phyloP scores from a whole-genome alignment of 345 rosid species.

The Excoecaria cochinchinensis region DNA sequence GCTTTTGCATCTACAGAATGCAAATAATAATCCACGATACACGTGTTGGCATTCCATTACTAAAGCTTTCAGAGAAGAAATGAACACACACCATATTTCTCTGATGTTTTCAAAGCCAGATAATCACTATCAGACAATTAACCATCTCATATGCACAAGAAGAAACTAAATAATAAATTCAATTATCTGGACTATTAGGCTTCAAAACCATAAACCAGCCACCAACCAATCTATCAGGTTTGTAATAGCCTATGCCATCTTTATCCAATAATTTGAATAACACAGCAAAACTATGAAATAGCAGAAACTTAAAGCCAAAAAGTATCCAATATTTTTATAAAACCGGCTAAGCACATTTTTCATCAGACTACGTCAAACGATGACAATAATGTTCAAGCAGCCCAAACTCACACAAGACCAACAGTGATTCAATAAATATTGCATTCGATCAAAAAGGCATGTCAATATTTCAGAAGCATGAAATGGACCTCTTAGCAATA shows the following conservation, averaged over 20 bases:
- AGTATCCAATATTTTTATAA: background rate
- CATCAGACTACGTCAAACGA: background rate
- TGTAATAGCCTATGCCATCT: background rate
- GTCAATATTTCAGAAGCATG: background rate
- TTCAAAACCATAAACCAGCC: background rate
- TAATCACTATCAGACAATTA: background rate
- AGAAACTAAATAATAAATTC: background rate
- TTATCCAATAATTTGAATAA: background rate
- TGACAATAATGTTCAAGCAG: background rate
- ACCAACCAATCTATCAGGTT: background rate
- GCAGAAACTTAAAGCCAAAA: background rate
- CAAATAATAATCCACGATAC: background rate
- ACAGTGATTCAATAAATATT: background rate
- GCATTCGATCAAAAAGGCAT: background rate
- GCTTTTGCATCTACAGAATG: slow-evolving; percentile 65
- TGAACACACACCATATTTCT: background rate
- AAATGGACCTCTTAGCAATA: background rate
- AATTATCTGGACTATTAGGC: background rate
- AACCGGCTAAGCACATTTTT: background rate
- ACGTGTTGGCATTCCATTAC: background rate
- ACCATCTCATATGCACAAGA: background rate
- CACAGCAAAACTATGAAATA: background rate
- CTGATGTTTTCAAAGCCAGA: background rate
- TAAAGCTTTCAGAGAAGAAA: background rate
- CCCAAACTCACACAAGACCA: background rate